These are phyloP conservation scores for Stygiomarasmius scandens DNA, from an alignment of 1,284 basidiomycete genomes.

Conservation along the genomic window DNA sequence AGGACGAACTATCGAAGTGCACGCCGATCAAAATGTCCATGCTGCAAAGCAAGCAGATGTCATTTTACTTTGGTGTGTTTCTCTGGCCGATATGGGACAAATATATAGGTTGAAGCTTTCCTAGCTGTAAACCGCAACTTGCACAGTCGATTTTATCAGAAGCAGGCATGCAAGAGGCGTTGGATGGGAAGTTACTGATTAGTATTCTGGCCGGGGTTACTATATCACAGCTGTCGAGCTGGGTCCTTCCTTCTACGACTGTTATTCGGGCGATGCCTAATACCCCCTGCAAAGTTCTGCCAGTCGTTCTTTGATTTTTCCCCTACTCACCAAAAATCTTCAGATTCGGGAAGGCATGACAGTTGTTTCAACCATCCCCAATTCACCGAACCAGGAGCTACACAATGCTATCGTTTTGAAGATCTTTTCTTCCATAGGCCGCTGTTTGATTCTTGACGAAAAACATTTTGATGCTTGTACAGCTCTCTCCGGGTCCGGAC, in stretches of 20 bases:
- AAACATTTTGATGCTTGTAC: slow-evolving; percentile 99
- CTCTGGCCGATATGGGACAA: not conserved
- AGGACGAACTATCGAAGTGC: slow-evolving; percentile 70
- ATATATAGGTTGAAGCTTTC: slow-evolving; percentile 3
- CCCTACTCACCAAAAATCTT: not conserved
- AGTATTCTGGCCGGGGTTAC: slow-evolving; percentile 97
- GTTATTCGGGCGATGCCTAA: slow-evolving; percentile 99
- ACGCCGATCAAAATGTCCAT: slow-evolving; percentile 70
- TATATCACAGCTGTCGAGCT: slow-evolving; percentile 76
- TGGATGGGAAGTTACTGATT: slow-evolving; percentile 90
- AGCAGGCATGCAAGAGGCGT: slow-evolving; percentile 83
- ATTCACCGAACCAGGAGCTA: slow-evolving; percentile 51
- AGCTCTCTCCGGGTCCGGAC: slow-evolving; percentile 93
- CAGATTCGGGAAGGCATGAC: slow-evolving; percentile 99
- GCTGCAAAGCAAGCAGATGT: slow-evolving; percentile 82
- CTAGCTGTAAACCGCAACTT: slow-evolving; percentile 92
- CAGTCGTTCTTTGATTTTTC: slow-evolving; percentile 1
- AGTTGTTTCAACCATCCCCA: slow-evolving; percentile 75
- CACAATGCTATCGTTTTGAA: slow-evolving; percentile 83
- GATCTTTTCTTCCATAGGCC: slow-evolving; percentile 94
- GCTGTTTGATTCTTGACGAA: slow-evolving; percentile 92
- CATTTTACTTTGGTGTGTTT: slow-evolving; percentile 82
- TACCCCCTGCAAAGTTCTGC: slow-evolving; percentile 88
- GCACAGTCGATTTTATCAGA: slow-evolving; percentile 78
- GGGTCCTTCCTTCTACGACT: slow-evolving; percentile 78